Percentiles rank a stretch among this genome's conserved stretches.
phyloP scores from a whole-genome alignment of 345 rosid genomes.

The Abelmoschus esculentus region DNA sequence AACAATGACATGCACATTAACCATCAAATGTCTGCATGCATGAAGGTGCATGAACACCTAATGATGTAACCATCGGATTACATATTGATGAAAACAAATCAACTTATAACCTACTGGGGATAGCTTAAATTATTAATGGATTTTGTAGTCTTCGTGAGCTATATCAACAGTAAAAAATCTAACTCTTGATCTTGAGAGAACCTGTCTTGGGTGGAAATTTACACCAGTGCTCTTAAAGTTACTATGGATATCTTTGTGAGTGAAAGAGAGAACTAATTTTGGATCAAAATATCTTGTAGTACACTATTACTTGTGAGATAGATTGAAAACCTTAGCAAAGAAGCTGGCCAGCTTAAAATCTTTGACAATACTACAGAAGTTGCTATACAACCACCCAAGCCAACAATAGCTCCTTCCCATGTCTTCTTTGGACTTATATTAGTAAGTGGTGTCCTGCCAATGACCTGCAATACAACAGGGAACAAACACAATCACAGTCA shows the following conservation, averaged over 20 bases:
- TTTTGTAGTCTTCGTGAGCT: not conserved
- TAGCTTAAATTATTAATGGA: not conserved
- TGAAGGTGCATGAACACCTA: not conserved
- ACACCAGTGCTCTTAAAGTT: not conserved
- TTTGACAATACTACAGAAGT: slow-evolving; percentile 47
- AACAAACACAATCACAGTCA: not conserved
- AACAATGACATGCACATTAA: not conserved
- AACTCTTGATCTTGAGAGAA: not conserved
- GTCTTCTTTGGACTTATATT: slow-evolving; percentile 88
- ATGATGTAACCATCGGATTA: not conserved
- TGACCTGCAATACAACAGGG: slow-evolving; percentile 41
- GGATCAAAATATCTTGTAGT: not conserved
- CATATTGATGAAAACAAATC: not conserved
- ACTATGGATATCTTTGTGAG: not conserved
- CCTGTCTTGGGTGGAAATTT: not conserved
- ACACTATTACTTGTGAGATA: not conserved
- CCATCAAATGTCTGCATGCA: not conserved
- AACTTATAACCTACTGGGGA: not conserved
- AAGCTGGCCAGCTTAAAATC: slow-evolving; percentile 67
- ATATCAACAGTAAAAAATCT: not conserved
- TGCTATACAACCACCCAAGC: slow-evolving; percentile 77
- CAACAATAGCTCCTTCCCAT: slow-evolving; percentile 85
- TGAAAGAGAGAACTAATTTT: not conserved
- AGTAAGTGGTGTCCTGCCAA: slow-evolving; percentile 77
- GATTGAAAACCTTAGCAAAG: slow-evolving; percentile 48